Evolutionary conservation across 2,329 filamentous ascomycete genomes (phyloP), one percentile per base, ranked within the genome.

Genomic region (Xylogone sp.): DNA sequence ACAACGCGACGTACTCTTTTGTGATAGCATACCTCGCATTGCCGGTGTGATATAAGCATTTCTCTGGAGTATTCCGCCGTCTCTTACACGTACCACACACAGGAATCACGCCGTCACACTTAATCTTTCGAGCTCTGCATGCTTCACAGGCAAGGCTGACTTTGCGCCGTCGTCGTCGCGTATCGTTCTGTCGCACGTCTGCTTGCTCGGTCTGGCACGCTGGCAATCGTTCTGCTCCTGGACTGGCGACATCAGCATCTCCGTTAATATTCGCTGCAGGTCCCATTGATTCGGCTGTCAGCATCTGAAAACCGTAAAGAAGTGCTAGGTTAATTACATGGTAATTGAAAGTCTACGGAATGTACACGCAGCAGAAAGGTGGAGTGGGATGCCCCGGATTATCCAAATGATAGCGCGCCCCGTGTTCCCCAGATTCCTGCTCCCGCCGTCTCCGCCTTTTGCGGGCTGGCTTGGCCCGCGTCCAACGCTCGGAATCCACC

Each of bases 81-180:
- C 34, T 39, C 34, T 16, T 39, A 16, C 34, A 39, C n/a, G 34
- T 39, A 16, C 34, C 34, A 39, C 34, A 39, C 12, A 39, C n/a
- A 13, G 34, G 34, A 39, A 39, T 39, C 34, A 39, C 34, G 34
- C 88, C 88, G 67, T 92, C 88, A 62, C 88, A 93, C 68, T 92
- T 93, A 64, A 93, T 93, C 70, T 93, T 93, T 69, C 93, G 93
- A 59, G 88, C 80, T 52, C 88, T 81, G 66, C 88, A 93, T 68
- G 91, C 87, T 62, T 91, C 88, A 69, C 88, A 93, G 42, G 88
- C 88, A 62, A 88, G 78, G 19, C 87, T 92, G 43, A 93, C 88
- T 64, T 39, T 39, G 34, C 13, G 34, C 5, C 34, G 34, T 39
- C 34, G 34, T 39, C 6, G 34, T 16, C 34, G 34, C 34, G 34